Evolutionary conservation across 257 asterid species (phyloP).

Genomic region (Datura wrightii): DNA sequence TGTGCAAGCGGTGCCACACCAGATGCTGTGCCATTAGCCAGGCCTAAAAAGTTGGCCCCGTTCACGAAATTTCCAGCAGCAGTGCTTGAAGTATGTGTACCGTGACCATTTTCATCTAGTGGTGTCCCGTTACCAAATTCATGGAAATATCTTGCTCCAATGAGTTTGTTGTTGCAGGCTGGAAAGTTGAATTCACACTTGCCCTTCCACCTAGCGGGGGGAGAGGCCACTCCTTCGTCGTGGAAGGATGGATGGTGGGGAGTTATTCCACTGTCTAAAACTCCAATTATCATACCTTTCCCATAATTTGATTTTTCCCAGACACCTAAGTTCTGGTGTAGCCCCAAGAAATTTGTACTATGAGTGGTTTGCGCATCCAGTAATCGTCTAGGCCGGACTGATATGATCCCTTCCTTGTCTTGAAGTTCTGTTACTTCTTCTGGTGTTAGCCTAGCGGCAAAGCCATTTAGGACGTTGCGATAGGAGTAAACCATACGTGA

Average conservation of each 20-base stretch:
- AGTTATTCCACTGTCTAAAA: conserved; percentile 43
- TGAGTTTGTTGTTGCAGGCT: conserved; percentile 41
- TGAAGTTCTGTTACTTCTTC: conserved; percentile 35
- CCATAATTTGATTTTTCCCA: conserved; percentile 43
- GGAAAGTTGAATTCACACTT: conserved; percentile 30
- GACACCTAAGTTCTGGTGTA: conserved; percentile 20
- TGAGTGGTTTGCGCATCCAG: conserved; percentile 34
- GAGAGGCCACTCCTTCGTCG: conserved; percentile 35
- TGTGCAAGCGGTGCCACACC: conserved; percentile 51
- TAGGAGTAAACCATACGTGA: conserved; percentile 40
- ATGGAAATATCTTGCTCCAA: conserved; percentile 40
- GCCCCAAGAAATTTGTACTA: conserved; percentile 35
- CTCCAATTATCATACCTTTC: conserved; percentile 44
- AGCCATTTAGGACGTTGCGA: conserved; percentile 39
- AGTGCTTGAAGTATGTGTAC: conserved; percentile 46
- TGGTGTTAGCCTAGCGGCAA: conserved; percentile 38
- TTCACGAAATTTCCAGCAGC: conserved; percentile 45
- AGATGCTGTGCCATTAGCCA: conserved; percentile 44
- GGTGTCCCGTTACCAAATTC: conserved; percentile 27
- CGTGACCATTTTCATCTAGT: conserved; percentile 41
- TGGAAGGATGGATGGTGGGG: conserved; percentile 39
- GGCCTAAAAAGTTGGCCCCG: conserved; percentile 32
- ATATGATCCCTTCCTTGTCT: conserved; percentile 34
- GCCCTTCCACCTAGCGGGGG: conserved; percentile 46
- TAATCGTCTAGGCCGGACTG: conserved; percentile 24